Base-by-base conservation (phyloP, 164 flowering plant species). In the Chimonanthus praecox region DNA sequence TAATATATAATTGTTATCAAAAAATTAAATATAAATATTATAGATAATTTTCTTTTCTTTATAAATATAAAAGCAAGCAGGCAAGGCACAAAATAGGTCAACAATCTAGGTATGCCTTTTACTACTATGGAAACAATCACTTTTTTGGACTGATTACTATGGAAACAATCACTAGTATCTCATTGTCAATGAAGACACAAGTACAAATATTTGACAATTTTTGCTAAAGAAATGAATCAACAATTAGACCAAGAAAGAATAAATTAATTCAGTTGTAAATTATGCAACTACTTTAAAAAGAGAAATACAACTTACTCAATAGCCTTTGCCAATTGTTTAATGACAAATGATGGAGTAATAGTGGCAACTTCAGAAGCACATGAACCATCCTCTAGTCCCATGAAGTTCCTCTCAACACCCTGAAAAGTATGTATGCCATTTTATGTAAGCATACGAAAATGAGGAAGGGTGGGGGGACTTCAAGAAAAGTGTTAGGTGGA, bases 241-340 rank as follows among this genome's bases (percentile, higher is more conserved):
- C 65, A 62, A 7, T 43, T 7, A 44, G 48, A 44, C 16, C 9
- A 44, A 10, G 48, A 66, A 66, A 66, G 45, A 66, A 44, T 45
- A 11, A 66, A 44, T 44, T 7, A 62, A 62, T 33, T 33, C 33
- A 33, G 33, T 33, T 33, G 1, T 33, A 33, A 33, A 33, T 33
- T 33, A 33, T 33, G 33, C 33, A 33, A 33, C 33, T 33, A 33
- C 33, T 33, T 33, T 33, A 11, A 11, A 71, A 71, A 43, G 7
- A 16, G 47, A 64, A 70, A 2, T 68, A 43, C 43, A 60, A 87
- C 97, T 88, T 84, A 94, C 98, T 91, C 91, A 61, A 87, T 71
- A 72, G 94, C 97, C 71, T 78, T 67, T 72, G 91, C 94, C 79
- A 94, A 71, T 73, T 91, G 98, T 77, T 82, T 91, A 67, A 94